Conservation (phyloP, 257 asterid species). For the Pogostemon cablin region DNA sequence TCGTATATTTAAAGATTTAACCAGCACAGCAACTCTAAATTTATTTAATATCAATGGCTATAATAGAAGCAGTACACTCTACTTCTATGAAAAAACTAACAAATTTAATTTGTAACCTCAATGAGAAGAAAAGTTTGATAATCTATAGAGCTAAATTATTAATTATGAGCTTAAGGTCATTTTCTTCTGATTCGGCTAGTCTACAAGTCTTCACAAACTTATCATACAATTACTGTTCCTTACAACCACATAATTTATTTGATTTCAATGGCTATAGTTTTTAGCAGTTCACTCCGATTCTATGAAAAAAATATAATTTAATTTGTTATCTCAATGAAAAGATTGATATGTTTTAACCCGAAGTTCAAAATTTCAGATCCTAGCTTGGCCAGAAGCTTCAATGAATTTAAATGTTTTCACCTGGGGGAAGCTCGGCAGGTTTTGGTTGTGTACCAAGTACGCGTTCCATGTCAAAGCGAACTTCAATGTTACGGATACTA, state of each 20-base stretch:
- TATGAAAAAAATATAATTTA: conserved; percentile 19
- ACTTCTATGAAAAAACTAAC: no score
- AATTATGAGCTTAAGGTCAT: conserved; percentile 18
- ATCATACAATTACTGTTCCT: conserved; percentile 19
- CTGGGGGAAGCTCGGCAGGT: conserved; percentile 94
- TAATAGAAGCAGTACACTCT: no score
- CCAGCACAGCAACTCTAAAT: no score
- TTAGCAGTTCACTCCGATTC: conserved; percentile 3
- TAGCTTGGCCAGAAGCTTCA: conserved; percentile 26
- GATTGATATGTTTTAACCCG: conserved; percentile 22
- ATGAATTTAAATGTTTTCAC: conserved; percentile 65
- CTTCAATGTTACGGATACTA: conserved; percentile 91
- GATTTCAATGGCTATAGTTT: conserved; percentile 1
- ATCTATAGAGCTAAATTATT: neutral
- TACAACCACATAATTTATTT: conserved; percentile 18
- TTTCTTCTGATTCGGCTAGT: neutral
- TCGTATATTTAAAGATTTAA: no score
- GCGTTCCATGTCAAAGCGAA: conserved; percentile 95
- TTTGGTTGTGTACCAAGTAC: conserved; percentile 83
- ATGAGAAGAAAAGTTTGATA: neutral
- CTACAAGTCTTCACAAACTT: conserved; percentile 22
- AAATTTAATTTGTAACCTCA: neutral
- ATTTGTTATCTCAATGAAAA: conserved; percentile 26
- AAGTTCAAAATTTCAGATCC: conserved; percentile 26
- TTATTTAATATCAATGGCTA: no score